Evolutionary conservation across 1,284 basidiomycete genomes (phyloP), one percentile per base, ranked within the genome.

Genomic region (Apiotrichum domesticum): DNA sequence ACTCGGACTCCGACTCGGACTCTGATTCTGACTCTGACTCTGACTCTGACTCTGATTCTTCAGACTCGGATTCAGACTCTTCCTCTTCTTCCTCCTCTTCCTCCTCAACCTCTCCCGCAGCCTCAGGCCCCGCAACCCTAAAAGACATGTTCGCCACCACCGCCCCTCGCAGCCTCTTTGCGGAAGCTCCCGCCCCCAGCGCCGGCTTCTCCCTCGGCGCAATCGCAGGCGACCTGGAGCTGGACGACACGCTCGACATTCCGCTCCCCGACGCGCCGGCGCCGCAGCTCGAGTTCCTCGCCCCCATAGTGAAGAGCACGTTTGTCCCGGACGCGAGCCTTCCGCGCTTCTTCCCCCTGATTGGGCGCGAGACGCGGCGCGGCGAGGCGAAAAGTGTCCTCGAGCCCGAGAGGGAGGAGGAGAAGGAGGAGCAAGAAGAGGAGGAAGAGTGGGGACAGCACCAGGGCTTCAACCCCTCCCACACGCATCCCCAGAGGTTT

Each of bases 181-280:
- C 46, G 0, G 50, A 47, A 33, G 37, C 21, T n/a, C 15, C 47
- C 3, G 35, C 46, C 46, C 10, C 34, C 2, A 9, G 29, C 0
- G 35, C 46, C 29, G 46, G 46, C 10, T 74, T 75, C 65, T 73
- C 71, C 2, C 62, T 76, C 32, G 67, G 67, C 33, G 59, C 65
- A 10, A 59, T 77, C 7, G 71, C 62, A 5, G 56, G 59, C 21
- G 73, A 74, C 51, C 58, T 77, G 21, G 75, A 77, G 35, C 56
- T 76, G 9, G 72, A 75, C 60, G 73, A 74, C 42, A 68, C 69
- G 8, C 56, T 73, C 10, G 72, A 74, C 43, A 63, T 72, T 32
- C 66, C 69, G 3, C 60, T 73, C 6, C 64, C 69, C 4, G 46
- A 57, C 4, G 34, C 54, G 43, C 46, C 47, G 13, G 49, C 59